A percentile compares a stretch with the other conserved stretches of the same genome.
phyloP scores from a whole-genome alignment of 2,329 filamentous ascomycete species.

The Xylaria sp. region DNA sequence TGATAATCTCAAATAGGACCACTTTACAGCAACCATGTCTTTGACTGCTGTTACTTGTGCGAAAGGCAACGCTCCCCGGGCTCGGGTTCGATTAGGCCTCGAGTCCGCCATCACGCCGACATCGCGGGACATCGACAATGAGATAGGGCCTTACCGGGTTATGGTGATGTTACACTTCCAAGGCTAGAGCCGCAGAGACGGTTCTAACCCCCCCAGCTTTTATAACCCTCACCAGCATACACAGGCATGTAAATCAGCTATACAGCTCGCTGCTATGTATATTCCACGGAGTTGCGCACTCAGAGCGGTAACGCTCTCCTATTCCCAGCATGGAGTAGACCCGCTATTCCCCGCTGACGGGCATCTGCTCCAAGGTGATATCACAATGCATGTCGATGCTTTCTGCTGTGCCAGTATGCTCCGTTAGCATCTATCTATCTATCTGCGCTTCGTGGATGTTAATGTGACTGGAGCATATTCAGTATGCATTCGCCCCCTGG shows the following conservation, averaged over 20 bases:
- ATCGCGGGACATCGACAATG: conserved; percentile 19
- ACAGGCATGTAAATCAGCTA: conserved; percentile 1
- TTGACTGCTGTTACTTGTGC: neutral
- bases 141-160: conserved; percentile 2
- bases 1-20: conserved; percentile 27
- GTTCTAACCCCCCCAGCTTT: neutral
- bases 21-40: conserved; percentile 10
- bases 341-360: conserved; percentile 19
- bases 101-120: conserved; percentile 9
- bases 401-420: conserved; percentile 5
- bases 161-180: neutral
- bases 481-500: neutral
- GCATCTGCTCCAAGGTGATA: conserved; percentile 19
- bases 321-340: conserved; percentile 21
- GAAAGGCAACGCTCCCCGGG: neutral
- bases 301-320: conserved; percentile 17
- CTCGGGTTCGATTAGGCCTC: neutral
- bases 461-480: conserved; percentile 15
- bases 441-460: neutral
- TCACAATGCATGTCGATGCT: conserved; percentile 21
- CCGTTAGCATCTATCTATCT: neutral
- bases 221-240: neutral
- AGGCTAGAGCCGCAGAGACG: conserved; percentile 21
- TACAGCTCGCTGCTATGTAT: conserved; percentile 18
- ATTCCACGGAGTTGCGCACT: neutral